Percentiles rank a stretch among this genome's conserved stretches.
These are phyloP conservation scores for Neurospora discreta DNA, from an alignment of 495 filamentous ascomycete genomes.

Conservation along the genomic window DNA sequence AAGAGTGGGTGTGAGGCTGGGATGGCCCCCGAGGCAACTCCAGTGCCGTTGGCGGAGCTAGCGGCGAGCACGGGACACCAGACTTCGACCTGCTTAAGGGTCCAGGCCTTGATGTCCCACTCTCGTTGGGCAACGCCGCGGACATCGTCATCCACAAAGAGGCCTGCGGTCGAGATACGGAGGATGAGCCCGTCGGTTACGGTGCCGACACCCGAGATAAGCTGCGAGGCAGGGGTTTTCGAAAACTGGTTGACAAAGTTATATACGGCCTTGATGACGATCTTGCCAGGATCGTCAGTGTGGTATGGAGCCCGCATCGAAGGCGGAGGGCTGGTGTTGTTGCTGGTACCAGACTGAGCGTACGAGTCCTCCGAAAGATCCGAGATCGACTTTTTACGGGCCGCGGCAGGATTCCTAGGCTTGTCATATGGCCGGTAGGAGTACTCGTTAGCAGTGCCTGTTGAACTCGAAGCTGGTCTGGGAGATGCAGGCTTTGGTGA, in stretches of 20 bases:
- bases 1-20: conserved; percentile 28
- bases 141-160: conserved; percentile 94
- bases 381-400: conserved; percentile 43
- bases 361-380: conserved; percentile 79
- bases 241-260: conserved; percentile 75
- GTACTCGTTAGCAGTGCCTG: conserved; percentile 53
- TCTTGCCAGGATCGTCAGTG: conserved; percentile 87
- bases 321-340: conserved; percentile 77
- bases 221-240: conserved; percentile 67
- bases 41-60: conserved; percentile 19
- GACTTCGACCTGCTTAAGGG: conserved; percentile 82
- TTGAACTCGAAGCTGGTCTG: conserved; percentile 33
- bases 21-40: conserved; percentile 13
- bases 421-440: conserved; percentile 80
- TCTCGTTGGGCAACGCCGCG: conserved; percentile 78
- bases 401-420: conserved; percentile 38
- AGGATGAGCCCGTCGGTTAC: conserved; percentile 83
- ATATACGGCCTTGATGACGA: conserved; percentile 86
- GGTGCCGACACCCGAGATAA: conserved; percentile 60
- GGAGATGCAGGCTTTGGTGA: conserved; percentile 7
- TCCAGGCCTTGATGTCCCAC: conserved; percentile 99
- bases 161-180: conserved; percentile 74
- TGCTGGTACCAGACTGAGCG: conserved; percentile 66
- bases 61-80: conserved; percentile 52
- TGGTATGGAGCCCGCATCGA: conserved; percentile 62